Base-by-base conservation (phyloP, 306 rosid genomes). In the Prunus dulcis region DNA sequence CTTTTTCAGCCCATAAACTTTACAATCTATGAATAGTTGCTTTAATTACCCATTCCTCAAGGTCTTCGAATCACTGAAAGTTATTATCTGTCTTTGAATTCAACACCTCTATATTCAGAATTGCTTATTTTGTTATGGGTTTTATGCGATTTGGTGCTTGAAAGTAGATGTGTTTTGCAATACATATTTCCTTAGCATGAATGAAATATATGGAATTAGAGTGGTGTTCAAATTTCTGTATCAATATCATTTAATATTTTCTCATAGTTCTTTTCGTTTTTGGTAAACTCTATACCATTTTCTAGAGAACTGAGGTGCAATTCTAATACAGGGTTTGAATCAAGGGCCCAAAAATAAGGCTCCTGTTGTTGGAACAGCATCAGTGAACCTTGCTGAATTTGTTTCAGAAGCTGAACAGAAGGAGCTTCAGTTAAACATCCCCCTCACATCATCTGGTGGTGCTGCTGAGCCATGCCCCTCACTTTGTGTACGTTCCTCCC, bases 381-480 rank as follows among this genome's bases (percentile, higher is more conserved):
- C 93, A 14, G 81, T 96, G 92, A 96, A 96, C 76, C 87, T 96
- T 72, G 91, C 99, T 64, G 99, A 96, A 66, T 88, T 79, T 75
- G 89, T 93, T 73, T 84, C 88, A n/a, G 89, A 72, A 2, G 83
- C 87, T 74, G 96, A 93, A 82, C 79, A 91, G 78, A 89, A 87
- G 10, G 97, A 96, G 80, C 82, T 89, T 74, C 89, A 92, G 62
- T 81, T 96, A 49, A 88, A 73, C 83, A 80, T 96, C 71, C 97
- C 97, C 25, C 86, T 96, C 38, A 78, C 82, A 3, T 75, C 87
- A 18, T 73, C 87, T 64, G 91, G 86, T 0, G 64, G 75, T 77
- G 80, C 89, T 67, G 80, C 69, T 38, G 99, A 90, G 78, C 57
- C 85, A 46, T 74, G 82, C 67, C 93, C 89, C 67, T 85, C 87